Evolutionary conservation across 768 basidiomycete species (phyloP).

Genomic region (Naganishia antarctica): DNA sequence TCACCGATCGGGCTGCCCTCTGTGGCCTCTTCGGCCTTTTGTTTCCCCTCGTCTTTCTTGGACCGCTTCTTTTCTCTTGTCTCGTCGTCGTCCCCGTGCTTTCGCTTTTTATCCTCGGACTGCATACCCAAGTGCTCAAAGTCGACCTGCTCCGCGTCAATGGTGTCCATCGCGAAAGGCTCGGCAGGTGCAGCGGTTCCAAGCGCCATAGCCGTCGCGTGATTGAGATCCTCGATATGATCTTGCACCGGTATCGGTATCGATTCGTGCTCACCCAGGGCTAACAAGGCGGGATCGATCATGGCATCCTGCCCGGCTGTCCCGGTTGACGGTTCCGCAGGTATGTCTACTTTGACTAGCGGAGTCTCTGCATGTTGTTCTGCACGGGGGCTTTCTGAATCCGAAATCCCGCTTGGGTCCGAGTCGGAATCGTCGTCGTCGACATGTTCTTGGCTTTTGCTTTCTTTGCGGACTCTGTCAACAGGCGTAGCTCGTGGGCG

Average conservation of each 20-base stretch:
- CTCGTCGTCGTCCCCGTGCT: slow-evolving; percentile 5
- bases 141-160: not conserved
- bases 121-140: not conserved
- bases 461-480: slow-evolving; percentile 4
- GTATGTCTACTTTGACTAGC: not conserved
- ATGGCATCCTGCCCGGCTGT: not conserved
- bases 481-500: not conserved
- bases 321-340: not conserved
- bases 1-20: too few relatives aligned
- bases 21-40: not conserved
- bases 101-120: not conserved
- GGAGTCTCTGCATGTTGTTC: not conserved
- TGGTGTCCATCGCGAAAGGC: not conserved
- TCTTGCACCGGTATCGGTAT: not conserved
- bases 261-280: not conserved
- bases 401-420: not conserved
- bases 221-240: not conserved
- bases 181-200: not conserved
- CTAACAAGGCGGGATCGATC: slow-evolving; percentile 14
- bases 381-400: not conserved
- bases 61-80: not conserved
- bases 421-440: slow-evolving; percentile 12
- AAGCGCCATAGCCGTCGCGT: not conserved
- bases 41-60: slow-evolving; percentile 4
- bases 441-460: slow-evolving; percentile 8